Evolutionary conservation across 495 filamentous ascomycete genomes (phyloP).

Genomic region (Articulospora tetracladia): DNA sequence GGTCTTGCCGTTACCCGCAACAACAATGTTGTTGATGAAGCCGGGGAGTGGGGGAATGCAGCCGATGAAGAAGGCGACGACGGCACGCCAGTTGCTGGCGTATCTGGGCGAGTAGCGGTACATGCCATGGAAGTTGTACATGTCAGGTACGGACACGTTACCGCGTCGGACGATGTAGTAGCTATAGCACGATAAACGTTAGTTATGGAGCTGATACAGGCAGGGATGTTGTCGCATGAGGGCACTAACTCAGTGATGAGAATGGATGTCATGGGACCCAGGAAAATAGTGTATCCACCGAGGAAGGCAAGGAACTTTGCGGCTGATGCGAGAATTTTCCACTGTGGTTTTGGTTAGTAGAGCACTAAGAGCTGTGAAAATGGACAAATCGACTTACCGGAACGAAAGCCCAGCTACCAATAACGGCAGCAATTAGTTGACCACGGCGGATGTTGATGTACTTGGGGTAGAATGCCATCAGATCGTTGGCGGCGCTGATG

Average conservation of each 20-base stretch:
- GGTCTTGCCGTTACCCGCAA: slow-evolving; percentile 14
- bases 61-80: slow-evolving; percentile 19
- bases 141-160: slow-evolving; percentile 19
- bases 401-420: slow-evolving; percentile 48
- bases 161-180: slow-evolving; percentile 19
- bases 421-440: slow-evolving; percentile 46
- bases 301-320: slow-evolving; percentile 56
- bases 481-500: slow-evolving; percentile 54
- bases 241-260: slow-evolving; percentile 17
- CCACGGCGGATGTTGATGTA: slow-evolving; percentile 56
- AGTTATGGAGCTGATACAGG: slow-evolving; percentile 10
- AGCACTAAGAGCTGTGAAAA: slow-evolving; percentile 1
- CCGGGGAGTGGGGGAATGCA: slow-evolving; percentile 15
- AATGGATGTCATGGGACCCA: slow-evolving; percentile 51
- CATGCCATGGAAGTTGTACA: slow-evolving; percentile 21
- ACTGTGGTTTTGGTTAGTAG: slow-evolving; percentile 25
- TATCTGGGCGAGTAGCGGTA: slow-evolving; percentile 16
- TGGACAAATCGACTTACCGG: slow-evolving; percentile 27
- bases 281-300: slow-evolving; percentile 60
- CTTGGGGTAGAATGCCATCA: slow-evolving; percentile 49
- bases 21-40: slow-evolving; percentile 18
- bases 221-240: not conserved
- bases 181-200: slow-evolving; percentile 9
- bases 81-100: slow-evolving; percentile 16
- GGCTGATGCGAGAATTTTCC: slow-evolving; percentile 59